Conservation (phyloP, 805 yeast genomes). For the Candida ficus region DNA sequence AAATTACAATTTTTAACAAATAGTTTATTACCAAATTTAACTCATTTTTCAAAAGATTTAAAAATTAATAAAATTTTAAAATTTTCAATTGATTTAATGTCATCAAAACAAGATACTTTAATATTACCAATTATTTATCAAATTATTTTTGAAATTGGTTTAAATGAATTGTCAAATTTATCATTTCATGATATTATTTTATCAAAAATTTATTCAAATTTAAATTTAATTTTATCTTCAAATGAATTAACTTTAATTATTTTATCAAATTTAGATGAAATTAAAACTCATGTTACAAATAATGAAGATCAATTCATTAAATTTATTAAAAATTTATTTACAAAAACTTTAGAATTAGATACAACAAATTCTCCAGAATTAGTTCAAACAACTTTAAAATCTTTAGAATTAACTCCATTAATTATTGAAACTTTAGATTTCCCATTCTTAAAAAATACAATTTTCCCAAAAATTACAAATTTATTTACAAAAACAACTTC, state of each 20-base stretch:
- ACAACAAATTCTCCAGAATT: constrained; percentile 15
- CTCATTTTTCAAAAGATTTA: constrained; percentile 6
- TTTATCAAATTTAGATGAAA: constrained; percentile 41
- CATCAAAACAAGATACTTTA: constrained; percentile 31
- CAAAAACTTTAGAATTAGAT: constrained; percentile 24
- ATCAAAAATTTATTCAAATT: constrained; percentile 29
- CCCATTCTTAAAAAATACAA: constrained; percentile 62
- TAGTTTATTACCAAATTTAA: constrained; percentile 7
- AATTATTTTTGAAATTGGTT: constrained; percentile 57
- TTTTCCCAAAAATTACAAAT: constrained; percentile 68
- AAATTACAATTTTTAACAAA: constrained; percentile 7
- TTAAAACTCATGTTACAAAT: constrained; percentile 39
- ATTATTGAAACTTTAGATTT: constrained; percentile 52
- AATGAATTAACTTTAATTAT: constrained; percentile 38
- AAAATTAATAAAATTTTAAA: constrained; percentile 66
- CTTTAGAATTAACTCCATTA: constrained; percentile 38
- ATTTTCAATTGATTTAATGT: constrained; percentile 48
- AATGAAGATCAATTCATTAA: constrained; percentile 47
- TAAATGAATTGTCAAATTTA: constrained; percentile 57
- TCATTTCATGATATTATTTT: constrained; percentile 70
- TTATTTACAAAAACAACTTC: constrained; percentile 83
- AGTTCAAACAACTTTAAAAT: constrained; percentile 46
- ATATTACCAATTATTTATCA: constrained; percentile 44
- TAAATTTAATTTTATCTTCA: constrained; percentile 31
- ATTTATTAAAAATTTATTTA: constrained; percentile 39